These are phyloP conservation scores for Mycena rosella DNA, from an alignment of 768 basidiomycete species.

Conservation along the genomic window DNA sequence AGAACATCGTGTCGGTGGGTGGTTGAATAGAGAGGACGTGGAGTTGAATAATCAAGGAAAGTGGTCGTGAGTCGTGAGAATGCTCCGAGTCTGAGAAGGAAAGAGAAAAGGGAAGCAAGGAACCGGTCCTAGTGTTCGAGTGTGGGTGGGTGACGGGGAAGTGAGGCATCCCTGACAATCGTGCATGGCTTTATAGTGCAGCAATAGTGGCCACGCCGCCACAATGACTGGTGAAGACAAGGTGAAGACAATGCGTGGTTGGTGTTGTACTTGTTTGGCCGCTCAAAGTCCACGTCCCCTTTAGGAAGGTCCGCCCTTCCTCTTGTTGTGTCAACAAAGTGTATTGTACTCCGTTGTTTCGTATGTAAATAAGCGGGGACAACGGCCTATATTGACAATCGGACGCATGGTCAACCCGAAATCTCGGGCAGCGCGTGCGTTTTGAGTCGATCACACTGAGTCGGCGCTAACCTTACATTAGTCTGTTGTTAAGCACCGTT, in stretches of 20 bases:
- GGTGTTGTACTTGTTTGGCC: constrained; percentile 10
- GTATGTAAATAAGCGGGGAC: too few relatives aligned
- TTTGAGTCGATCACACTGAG: too few relatives aligned
- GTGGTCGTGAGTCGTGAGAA: constrained; percentile 31
- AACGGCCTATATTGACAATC: too few relatives aligned
- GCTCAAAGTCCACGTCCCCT: constrained; percentile 9
- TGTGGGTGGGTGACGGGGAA: background rate
- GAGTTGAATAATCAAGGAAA: constrained; percentile 12
- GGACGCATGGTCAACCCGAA: too few relatives aligned
- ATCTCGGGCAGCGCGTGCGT: too few relatives aligned
- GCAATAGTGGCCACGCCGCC: background rate
- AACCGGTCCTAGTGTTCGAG: constrained; percentile 29
- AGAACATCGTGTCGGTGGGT: constrained; percentile 16
- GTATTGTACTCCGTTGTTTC: background rate
- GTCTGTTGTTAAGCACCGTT: too few relatives aligned
- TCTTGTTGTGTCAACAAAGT: constrained; percentile 19
- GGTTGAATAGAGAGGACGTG: background rate
- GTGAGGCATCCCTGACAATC: background rate
- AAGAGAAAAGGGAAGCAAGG: constrained; percentile 8
- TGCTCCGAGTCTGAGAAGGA: background rate
- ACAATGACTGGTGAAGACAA: constrained; percentile 20
- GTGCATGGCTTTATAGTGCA: constrained; percentile 23
- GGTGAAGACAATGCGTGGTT: constrained; percentile 8
- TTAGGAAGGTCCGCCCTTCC: constrained; percentile 3
- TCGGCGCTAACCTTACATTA: too few relatives aligned